Evolutionary conservation across 148 eudicot species (phyloP).

Genomic region (Vaccinium myrtillus): DNA sequence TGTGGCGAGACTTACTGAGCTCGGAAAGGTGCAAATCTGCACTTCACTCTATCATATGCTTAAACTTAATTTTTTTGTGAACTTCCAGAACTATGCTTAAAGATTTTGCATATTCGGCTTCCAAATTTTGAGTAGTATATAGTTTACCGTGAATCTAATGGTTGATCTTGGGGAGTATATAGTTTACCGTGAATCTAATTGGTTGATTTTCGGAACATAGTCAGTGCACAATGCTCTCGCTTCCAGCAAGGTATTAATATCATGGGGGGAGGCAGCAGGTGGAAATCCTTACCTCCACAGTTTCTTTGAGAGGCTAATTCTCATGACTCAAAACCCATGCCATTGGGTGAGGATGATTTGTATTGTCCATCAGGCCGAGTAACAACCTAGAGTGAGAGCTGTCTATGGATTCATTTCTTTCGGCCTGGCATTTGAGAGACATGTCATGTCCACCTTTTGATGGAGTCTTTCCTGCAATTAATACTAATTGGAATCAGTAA

Average conservation of each 20-base stretch:
- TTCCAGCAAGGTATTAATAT: neutral
- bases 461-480: neutral
- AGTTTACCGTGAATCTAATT: neutral
- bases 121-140: neutral
- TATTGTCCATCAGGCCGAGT: neutral
- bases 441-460: constrained; percentile 6
- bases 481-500: too few species aligned
- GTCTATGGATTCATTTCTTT: neutral
- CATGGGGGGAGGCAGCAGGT: neutral
- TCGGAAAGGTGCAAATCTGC: constrained; percentile 60
- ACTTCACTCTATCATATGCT: constrained; percentile 5
- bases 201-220: neutral
- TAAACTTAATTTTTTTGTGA: neutral
- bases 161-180: neutral
- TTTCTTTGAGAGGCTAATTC: neutral
- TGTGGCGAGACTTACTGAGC: constrained; percentile 63
- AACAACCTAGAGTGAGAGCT: neutral
- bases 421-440: neutral
- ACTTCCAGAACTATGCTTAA: neutral
- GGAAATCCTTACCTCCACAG: neutral
- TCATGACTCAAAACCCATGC: neutral
- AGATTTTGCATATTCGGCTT: neutral
- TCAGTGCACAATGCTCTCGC: neutral
- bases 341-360: neutral
- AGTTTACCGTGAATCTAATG: neutral